Conservation (phyloP, 495 filamentous ascomycete genomes). For the Filosporella fistucella region DNA sequence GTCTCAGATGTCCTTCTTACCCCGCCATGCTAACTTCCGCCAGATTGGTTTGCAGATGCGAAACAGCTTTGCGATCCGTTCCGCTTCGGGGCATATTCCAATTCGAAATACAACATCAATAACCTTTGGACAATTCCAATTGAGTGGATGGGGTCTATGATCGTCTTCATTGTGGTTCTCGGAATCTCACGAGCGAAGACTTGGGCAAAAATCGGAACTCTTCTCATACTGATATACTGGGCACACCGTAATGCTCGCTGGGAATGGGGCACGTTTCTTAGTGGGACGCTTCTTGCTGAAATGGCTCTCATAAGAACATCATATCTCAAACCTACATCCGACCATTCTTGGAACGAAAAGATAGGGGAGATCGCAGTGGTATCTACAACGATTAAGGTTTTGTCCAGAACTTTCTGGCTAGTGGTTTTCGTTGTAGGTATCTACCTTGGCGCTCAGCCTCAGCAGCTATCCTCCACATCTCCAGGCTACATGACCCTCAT, state of each 20-base stretch:
- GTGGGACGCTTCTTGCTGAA: slow-evolving; percentile 30
- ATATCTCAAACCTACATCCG: too few species aligned
- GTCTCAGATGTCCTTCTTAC: neutral
- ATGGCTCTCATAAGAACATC: neutral
- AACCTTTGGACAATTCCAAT: slow-evolving; percentile 71
- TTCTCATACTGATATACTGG: slow-evolving; percentile 42
- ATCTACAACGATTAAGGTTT: neutral
- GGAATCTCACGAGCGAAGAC: slow-evolving; percentile 41
- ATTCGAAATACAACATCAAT: too few species aligned
- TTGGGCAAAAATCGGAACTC: slow-evolving; percentile 36
- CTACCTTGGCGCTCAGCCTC: slow-evolving; percentile 11
- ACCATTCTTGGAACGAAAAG: neutral
- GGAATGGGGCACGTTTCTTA: slow-evolving; percentile 30
- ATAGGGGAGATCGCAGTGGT: neutral
- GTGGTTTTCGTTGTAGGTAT: neutral
- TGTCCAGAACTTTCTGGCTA: neutral
- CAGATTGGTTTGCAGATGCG: slow-evolving; percentile 26
- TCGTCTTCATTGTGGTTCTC: slow-evolving; percentile 55
- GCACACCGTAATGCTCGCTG: slow-evolving; percentile 51
- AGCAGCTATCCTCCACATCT: slow-evolving; percentile 27
- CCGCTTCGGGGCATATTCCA: too few species aligned
- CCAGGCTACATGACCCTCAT: slow-evolving; percentile 20
- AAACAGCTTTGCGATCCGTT: too few species aligned
- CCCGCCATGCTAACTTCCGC: neutral
- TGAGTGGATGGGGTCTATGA: slow-evolving; percentile 59